Percentiles rank a stretch among this genome's conserved stretches.
Evolutionary conservation across 2,329 filamentous ascomycete species (phyloP).

Genomic region (Stachybotrys chartarum): DNA sequence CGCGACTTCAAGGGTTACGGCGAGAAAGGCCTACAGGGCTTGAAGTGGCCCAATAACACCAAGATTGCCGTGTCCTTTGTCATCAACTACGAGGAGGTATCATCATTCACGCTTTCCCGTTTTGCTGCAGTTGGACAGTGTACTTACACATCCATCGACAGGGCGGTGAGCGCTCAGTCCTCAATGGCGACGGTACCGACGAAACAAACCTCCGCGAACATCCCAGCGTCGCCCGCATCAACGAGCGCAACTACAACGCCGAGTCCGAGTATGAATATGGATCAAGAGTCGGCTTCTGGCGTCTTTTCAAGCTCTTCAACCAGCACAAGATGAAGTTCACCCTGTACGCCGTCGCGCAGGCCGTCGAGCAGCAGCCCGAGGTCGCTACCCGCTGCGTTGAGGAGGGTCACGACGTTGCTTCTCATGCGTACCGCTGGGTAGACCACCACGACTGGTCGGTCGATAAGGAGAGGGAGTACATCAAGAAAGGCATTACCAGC

Average conservation of each 20-base stretch:
- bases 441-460: constrained; percentile 37
- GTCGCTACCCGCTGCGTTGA: constrained; percentile 39
- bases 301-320: constrained; percentile 40
- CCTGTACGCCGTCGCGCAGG: constrained; percentile 41
- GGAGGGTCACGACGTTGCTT: constrained; percentile 42
- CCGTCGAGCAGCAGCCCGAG: constrained; percentile 38
- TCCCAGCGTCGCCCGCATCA: constrained; percentile 20
- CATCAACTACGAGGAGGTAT: constrained; percentile 21
- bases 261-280: constrained; percentile 47
- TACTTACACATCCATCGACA: constrained; percentile 1
- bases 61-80: constrained; percentile 38
- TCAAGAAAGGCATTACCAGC: constrained; percentile 32
- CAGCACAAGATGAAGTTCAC: constrained; percentile 41
- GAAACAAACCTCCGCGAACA: constrained; percentile 33
- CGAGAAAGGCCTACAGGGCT: constrained; percentile 24
- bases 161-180: constrained; percentile 27
- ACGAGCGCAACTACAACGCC: constrained; percentile 36
- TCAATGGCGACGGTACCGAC: constrained; percentile 28
- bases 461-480: constrained; percentile 39
- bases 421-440: constrained; percentile 44
- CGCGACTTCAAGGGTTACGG: constrained; percentile 32
- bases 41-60: constrained; percentile 31
- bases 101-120: not conserved
- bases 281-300: constrained; percentile 40
- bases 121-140: too few relatives aligned